Evolutionary conservation across 805 yeast species (phyloP).

Genomic region (Candida manassasensis): DNA sequence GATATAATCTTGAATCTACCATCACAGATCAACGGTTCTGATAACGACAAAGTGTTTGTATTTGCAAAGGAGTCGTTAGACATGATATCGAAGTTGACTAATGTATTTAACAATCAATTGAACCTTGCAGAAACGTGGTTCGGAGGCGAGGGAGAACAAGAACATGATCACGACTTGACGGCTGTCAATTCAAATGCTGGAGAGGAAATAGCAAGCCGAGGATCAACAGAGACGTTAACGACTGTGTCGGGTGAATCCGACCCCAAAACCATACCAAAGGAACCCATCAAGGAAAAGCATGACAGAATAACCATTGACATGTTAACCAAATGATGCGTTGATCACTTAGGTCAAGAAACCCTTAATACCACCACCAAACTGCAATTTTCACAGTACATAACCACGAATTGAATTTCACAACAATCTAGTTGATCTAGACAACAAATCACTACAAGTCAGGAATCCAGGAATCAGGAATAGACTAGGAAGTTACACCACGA

Average conservation of each 20-base stretch:
- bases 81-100: slow-evolving; percentile 77
- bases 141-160: slow-evolving; percentile 32
- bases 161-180: slow-evolving; percentile 3
- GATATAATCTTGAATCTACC: slow-evolving; percentile 76
- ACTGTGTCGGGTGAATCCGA: not conserved
- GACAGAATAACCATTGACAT: slow-evolving; percentile 4
- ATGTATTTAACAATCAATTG: slow-evolving; percentile 79
- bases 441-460: too few species aligned
- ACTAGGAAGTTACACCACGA: too few species aligned
- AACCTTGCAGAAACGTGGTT: slow-evolving; percentile 86
- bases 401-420: too few species aligned
- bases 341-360: too few species aligned
- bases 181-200: slow-evolving; percentile 2
- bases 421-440: too few species aligned
- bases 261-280: not conserved
- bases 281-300: not conserved
- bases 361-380: too few species aligned
- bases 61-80: slow-evolving; percentile 87
- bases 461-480: too few species aligned
- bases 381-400: too few species aligned
- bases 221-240: not conserved
- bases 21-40: slow-evolving; percentile 37
- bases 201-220: not conserved
- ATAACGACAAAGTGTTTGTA: slow-evolving; percentile 65
- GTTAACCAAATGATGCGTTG: slow-evolving; percentile 3